These are phyloP conservation scores for Dalbergia cochinchinensis DNA, from an alignment of 306 rosid genomes.

Conservation along the genomic window DNA sequence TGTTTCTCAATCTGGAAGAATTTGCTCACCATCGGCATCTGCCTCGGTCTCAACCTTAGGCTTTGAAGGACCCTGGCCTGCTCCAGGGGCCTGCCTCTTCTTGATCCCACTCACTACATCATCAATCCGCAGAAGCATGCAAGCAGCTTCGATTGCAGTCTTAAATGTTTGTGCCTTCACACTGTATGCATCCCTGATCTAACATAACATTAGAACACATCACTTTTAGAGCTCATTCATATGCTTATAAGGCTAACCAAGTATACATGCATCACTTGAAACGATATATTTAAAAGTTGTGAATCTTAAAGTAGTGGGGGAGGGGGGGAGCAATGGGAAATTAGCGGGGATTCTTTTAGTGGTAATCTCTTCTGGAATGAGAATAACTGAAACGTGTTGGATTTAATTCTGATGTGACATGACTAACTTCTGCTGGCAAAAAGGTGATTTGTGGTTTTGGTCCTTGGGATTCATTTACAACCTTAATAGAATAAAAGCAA, in stretches of 20 bases:
- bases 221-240: constrained; percentile 11
- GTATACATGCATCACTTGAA: neutral
- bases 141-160: constrained; percentile 89
- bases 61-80: constrained; percentile 66
- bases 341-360: neutral
- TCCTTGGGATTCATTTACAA: neutral
- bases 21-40: constrained; percentile 79
- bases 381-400: neutral
- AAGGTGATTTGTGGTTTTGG: neutral
- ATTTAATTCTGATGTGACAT: constrained; percentile 7
- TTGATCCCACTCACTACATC: constrained; percentile 90
- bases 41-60: constrained; percentile 73
- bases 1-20: constrained; percentile 63
- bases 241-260: constrained; percentile 3
- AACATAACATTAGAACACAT: constrained; percentile 23
- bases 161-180: constrained; percentile 89
- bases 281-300: neutral
- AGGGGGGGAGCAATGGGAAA: constrained; percentile 12
- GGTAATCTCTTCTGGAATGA: neutral
- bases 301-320: neutral
- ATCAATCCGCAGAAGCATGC: constrained; percentile 88
- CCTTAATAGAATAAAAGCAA: too few species aligned
- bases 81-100: constrained; percentile 76
- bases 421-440: neutral
- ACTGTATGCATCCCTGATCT: constrained; percentile 91